Evolutionary conservation across 1,284 basidiomycete genomes (phyloP).

Genomic region (Rhizopogon hawkerae): DNA sequence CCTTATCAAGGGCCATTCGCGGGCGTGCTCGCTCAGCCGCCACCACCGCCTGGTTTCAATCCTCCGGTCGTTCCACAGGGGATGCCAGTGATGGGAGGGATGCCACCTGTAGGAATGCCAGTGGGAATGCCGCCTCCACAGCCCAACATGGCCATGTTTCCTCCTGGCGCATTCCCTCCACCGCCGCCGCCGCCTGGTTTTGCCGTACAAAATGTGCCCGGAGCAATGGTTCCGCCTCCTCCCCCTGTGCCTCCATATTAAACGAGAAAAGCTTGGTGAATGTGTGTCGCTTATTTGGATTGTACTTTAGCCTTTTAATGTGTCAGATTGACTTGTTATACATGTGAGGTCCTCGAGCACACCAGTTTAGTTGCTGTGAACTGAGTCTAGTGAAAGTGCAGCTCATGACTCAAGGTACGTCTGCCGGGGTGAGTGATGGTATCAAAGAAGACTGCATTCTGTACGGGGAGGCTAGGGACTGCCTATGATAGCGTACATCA

Average conservation of each 20-base stretch:
- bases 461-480: no score
- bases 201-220: constrained; percentile 15
- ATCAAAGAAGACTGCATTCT: no score
- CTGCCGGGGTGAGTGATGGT: neutral
- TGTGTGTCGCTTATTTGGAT: neutral
- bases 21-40: constrained; percentile 65
- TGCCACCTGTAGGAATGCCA: constrained; percentile 33
- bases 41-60: constrained; percentile 62
- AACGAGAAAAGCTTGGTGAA: neutral
- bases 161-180: constrained; percentile 24
- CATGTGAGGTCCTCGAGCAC: neutral
- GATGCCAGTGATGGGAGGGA: constrained; percentile 32
- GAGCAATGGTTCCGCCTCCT: constrained; percentile 27
- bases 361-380: neutral
- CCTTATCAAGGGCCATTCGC: constrained; percentile 86
- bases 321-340: neutral
- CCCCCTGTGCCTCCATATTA: constrained; percentile 27
- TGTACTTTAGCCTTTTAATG: neutral
- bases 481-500: no score
- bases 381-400: neutral
- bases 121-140: constrained; percentile 37
- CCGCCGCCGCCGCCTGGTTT: constrained; percentile 24
- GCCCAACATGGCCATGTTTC: constrained; percentile 26
- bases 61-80: constrained; percentile 48
- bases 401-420: neutral